phyloP scores from a whole-genome alignment of 345 rosid species.

The Salix caprea region DNA sequence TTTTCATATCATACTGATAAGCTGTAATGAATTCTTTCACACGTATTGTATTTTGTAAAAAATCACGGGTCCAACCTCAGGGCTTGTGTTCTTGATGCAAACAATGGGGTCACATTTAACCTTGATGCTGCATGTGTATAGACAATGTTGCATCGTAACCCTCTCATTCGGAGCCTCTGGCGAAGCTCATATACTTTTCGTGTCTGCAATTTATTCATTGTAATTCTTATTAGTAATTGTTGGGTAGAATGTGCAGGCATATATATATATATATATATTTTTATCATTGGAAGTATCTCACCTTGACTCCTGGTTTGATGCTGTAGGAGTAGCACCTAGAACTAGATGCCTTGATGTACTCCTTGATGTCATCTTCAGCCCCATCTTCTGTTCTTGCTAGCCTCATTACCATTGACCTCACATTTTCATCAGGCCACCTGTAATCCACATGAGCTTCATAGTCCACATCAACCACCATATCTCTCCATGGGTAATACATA shows the following conservation, averaged over 20 bases:
- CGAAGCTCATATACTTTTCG: conserved; percentile 59
- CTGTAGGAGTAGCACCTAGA: conserved; percentile 60
- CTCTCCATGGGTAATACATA: conserved; percentile 84
- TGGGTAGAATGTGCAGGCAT: not conserved
- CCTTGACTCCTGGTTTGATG: conserved; percentile 70
- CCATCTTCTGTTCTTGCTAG: conserved; percentile 53
- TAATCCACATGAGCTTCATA: conserved; percentile 71
- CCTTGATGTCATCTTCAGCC: conserved; percentile 44
- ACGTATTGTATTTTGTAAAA: not conserved
- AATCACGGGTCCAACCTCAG: conserved; percentile 47
- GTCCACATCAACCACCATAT: conserved; percentile 61
- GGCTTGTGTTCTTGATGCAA: conserved; percentile 81
- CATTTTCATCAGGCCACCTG: conserved; percentile 88
- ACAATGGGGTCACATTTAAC: conserved; percentile 68
- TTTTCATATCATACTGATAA: not conserved
- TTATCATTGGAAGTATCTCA: conserved; percentile 18
- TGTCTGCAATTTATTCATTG: conserved; percentile 40
- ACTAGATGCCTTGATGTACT: conserved; percentile 41
- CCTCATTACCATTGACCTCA: conserved; percentile 44
- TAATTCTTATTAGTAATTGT: conserved; percentile 12
- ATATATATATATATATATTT: not conserved
- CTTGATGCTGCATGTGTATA: conserved; percentile 59
- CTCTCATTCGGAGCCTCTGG: conserved; percentile 82
- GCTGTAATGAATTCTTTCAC: not conserved
- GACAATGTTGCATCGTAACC: conserved; percentile 66